Base-by-base conservation (phyloP, 2,329 filamentous ascomycete genomes). In the Diaporthe aspalathi region DNA sequence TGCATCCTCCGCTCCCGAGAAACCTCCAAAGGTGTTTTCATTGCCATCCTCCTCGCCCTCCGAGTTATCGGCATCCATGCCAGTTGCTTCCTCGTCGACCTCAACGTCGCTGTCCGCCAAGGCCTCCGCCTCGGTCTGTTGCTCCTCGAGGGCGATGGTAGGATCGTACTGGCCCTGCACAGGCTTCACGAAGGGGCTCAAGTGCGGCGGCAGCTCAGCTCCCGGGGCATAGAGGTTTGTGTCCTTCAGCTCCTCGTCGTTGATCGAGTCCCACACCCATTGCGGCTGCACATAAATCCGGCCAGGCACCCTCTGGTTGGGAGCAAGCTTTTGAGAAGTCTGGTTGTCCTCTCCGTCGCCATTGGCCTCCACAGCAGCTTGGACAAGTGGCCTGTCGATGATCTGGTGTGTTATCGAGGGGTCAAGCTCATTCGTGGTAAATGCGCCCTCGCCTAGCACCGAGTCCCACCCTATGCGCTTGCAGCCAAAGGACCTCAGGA, bases 231-330 rank as follows among this genome's bases (percentile, higher is more conserved):
- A 99, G 45, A 95, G 83, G 79, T 98, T 94, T 40, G 95, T 90
- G 75, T 93, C 89, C 80, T 98, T 91, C 70, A 99, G 85, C 81
- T 95, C 94, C 74, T 94, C 94, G 56, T 96, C 93, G 80, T 99
- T 99, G 80, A 97, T 85, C 77, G 93, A 95, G 79, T 99, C 96
- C 96, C 96, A 99, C 5, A 99, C 91, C 95, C 97, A 99, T 80
- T 99, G 96, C 24, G 96, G 96, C 84, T 99, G 96, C 70, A 99
- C 84, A 77, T 99, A 99, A 74, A 91, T 94, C 75, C 96, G 89
- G 45, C 95, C 95, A n/a, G 95, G 94, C 73, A 98, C 92, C 73
- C 94, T 90, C 74, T 90, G 90, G 77, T 93, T 92, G 72, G 81
- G 81, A 32, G 80, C 85, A 69, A 90, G 83, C 80, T 87, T 89